Percentiles rank a stretch among this genome's conserved stretches.
Evolutionary conservation across 345 rosid species (phyloP).

Genomic region (Kandelia obovata): DNA sequence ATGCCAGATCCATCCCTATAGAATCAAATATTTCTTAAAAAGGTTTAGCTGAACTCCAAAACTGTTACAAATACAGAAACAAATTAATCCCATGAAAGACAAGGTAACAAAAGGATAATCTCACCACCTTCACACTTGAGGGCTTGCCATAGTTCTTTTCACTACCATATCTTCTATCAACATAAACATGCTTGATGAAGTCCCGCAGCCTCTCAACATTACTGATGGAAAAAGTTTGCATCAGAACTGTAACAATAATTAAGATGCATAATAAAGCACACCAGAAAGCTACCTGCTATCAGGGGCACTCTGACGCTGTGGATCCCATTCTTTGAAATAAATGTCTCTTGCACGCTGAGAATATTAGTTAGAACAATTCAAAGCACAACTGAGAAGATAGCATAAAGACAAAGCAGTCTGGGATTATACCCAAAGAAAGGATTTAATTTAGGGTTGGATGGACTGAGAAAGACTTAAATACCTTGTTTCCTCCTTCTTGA

Average conservation of each 20-base stretch:
- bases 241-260: constrained; percentile 19
- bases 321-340: constrained; percentile 87
- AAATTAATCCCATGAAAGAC: no score
- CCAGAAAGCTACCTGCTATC: constrained; percentile 61
- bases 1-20: no score
- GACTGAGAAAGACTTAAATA: constrained; percentile 19
- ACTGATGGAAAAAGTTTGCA: constrained; percentile 40
- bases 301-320: constrained; percentile 63
- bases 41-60: no score
- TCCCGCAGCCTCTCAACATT: constrained; percentile 79
- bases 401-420: not conserved
- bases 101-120: no score
- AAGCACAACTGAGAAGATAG: constrained; percentile 7
- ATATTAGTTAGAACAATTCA: constrained; percentile 5
- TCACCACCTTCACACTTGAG: constrained; percentile 65
- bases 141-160: constrained; percentile 76
- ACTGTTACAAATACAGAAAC: no score
- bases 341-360: constrained; percentile 78
- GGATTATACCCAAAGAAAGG: not conserved
- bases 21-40: not conserved
- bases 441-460: not conserved
- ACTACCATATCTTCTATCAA: constrained; percentile 72
- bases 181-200: constrained; percentile 87
- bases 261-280: constrained; percentile 7
- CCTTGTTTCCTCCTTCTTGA: constrained; percentile 97